Conservation (phyloP, 257 asterid species). For the Fraxinus anomala region DNA sequence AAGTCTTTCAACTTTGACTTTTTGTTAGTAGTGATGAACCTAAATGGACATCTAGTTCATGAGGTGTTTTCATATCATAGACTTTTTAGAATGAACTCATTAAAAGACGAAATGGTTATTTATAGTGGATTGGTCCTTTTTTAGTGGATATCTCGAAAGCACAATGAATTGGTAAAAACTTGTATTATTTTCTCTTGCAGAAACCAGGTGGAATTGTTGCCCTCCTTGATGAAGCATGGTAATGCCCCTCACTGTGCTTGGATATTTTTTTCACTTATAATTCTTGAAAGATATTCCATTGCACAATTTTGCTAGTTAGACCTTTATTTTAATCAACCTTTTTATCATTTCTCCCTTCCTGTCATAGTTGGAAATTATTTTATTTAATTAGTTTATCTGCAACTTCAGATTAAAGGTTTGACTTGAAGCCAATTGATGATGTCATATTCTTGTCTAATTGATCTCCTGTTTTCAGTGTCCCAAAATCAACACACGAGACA, state of each 20-base stretch:
- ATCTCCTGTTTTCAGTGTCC: conserved; percentile 67
- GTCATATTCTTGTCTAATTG: conserved; percentile 31
- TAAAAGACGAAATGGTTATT: neutral
- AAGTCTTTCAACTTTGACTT: too few species aligned
- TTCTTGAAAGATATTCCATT: conserved; percentile 22
- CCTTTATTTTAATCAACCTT: conserved; percentile 12
- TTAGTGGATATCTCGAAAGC: neutral
- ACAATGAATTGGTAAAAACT: conserved; percentile 13
- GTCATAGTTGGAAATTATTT: neutral
- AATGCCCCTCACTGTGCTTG: conserved; percentile 25
- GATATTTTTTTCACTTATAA: neutral
- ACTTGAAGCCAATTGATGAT: conserved; percentile 14
- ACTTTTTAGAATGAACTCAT: neutral
- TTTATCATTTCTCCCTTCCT: neutral
- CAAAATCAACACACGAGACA: conserved; percentile 96
- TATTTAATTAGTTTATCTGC: conserved; percentile 16
- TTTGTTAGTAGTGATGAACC: neutral
- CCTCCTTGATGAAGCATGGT: conserved; percentile 99
- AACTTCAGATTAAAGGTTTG: conserved; percentile 12
- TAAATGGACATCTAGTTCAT: neutral
- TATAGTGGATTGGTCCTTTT: neutral
- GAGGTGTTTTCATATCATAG: neutral
- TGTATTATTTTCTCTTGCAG: conserved; percentile 54
- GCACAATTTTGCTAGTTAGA: conserved; percentile 15
- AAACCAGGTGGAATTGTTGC: conserved; percentile 96